Evolutionary conservation across 2,329 filamentous ascomycete genomes (phyloP), one percentile per base, ranked within the genome.

Genomic region (Cytospora mali): DNA sequence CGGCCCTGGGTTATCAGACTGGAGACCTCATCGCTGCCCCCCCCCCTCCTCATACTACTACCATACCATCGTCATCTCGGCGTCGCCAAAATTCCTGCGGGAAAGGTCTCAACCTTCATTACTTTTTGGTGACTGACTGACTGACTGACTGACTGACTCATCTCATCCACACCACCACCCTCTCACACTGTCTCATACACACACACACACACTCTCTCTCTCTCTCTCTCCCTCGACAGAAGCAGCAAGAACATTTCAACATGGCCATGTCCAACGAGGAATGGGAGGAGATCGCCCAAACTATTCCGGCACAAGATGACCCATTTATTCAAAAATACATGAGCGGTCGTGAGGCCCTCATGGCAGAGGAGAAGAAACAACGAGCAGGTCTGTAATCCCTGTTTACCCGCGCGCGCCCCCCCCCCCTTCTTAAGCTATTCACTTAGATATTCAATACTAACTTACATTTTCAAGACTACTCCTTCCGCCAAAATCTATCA

Each of bases 291-390:
- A 73, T 88, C 64, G 73, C 78, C 52, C 74, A 80, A 64, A 84
- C 82, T n/a, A 76, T 89, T 42, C 87, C 87, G 5, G 75, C 76
- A 2, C 76, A 76, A 23, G 78, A 84, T 11, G 92, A 96, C 69
- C 86, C 89, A 0, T 93, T 96, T 74, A 84, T 97, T 53, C 86
- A 92, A 69, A 87, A 94, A 73, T 97, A 96, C 71, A 78, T 96
- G 46, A 77, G 85, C 50, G 92, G 92, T 25, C 86, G 93, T 56
- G 83, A 89, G 69, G 87, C 86, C 28, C 82, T 98, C 58, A 89
- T 97, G 62, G 81, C 82, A 21, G 85, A 96, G 72, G 95, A 98
- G 75, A 88, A 91, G 75, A 90, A 88, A 70, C 85, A 91, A 71
- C 87, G 93, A 64, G 93, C 92, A 74, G 93, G 92, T 90, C 74